Conservation (phyloP, 75 land plant species). For the Ceratopteris richardii region DNA sequence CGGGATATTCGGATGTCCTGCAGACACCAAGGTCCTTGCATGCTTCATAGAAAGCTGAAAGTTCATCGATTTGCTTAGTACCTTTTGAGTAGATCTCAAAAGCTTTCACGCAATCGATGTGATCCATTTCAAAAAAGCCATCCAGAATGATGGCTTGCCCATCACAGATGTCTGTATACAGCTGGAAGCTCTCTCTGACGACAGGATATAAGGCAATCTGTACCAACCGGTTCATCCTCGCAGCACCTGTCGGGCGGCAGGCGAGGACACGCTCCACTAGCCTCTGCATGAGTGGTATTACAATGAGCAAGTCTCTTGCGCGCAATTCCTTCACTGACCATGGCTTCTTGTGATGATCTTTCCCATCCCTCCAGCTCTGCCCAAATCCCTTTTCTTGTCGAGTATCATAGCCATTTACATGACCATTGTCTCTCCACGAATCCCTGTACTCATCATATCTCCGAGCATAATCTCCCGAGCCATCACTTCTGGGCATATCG, state of each 20-base stretch:
- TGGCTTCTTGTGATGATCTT: constrained; percentile 20
- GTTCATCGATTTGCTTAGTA: constrained; percentile 66
- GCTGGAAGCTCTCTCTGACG: constrained; percentile 71
- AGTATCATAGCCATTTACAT: constrained; percentile 11
- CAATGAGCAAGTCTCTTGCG: background rate
- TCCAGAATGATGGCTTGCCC: constrained; percentile 60
- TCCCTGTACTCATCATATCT: too few species aligned
- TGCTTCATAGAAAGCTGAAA: constrained; percentile 43
- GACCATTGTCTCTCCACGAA: too few species aligned
- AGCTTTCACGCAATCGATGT: constrained; percentile 31
- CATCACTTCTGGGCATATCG: constrained; percentile 6
- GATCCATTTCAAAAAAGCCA: constrained; percentile 67
- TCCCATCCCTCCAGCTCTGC: background rate
- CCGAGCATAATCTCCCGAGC: background rate
- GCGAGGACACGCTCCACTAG: constrained; percentile 68
- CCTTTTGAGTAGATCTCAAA: constrained; percentile 51
- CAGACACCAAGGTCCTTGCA: constrained; percentile 72
- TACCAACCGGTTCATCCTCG: constrained; percentile 54
- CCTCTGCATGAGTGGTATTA: constrained; percentile 20
- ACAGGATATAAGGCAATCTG: constrained; percentile 57
- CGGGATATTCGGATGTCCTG: constrained; percentile 71
- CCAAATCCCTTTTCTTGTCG: too few species aligned
- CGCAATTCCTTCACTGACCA: constrained; percentile 1
- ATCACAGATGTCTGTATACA: constrained; percentile 59
- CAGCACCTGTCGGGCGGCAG: constrained; percentile 75